Evolutionary conservation across 805 yeast species (phyloP), one percentile per base, ranked within the genome.

Genomic region (Yueomyces sp.): DNA sequence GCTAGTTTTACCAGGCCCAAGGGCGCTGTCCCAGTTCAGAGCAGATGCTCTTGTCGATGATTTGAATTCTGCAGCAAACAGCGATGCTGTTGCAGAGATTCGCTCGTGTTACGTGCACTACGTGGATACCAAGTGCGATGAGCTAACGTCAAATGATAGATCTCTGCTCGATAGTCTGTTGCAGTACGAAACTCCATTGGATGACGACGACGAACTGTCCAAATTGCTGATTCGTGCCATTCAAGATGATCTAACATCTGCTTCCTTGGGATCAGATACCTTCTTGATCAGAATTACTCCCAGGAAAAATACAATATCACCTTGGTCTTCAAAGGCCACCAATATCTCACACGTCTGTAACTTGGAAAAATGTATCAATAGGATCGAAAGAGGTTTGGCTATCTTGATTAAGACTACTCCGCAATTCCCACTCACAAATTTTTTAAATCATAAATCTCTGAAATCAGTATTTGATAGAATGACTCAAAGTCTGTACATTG

Each of bases 301-400:
- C 39, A 77, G 97, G 63, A 69, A 87, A 5, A 98, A 98, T 48
- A 92, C 98, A 9, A 90, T 92, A 51, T 88, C 97, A 28, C 97
- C 98, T 33, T 92, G 99, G 99, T 85, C 96, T 7, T 88, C 97
- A 11, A 92, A 92, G 67, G 99, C 99, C 29, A 88, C 98, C 37
- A 90, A 92, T 65, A 92, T 92, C 52, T 75, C 88, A 42, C 76
- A 79, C 45, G 94, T 85, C 45, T 85, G 95, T 66, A 96, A 96
- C 7, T 72, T 92, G 47, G 74, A 70, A 36, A 69, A 72, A 26
- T 74, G 72, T 47, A 70, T 92, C 41, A 85, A 77, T 56, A 76
- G 97, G 55, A 79, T 92, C 45, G 99, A 92, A 69, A 78, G 98
- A 58, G 99, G 98, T 46, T 53, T 81, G 49, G 79, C 92, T 4